Evolutionary conservation across 129 eudicot species (phyloP).

Genomic region (Helichrysum umbraculigerum): DNA sequence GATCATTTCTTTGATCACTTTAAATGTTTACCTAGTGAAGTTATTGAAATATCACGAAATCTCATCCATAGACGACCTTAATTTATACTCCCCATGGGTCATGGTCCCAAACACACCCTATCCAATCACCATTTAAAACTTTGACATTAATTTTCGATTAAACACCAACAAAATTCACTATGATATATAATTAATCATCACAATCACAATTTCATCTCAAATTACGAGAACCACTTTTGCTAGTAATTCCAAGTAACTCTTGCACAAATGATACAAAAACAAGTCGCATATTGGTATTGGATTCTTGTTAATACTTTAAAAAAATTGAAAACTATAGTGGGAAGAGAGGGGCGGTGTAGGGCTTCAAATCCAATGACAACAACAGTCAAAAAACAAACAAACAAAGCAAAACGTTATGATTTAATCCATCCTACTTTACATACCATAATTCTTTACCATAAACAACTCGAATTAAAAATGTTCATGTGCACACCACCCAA

Average conservation of each 20-base stretch:
- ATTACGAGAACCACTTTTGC: neutral
- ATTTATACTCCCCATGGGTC: no score
- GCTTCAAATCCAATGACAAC: constrained; percentile 30
- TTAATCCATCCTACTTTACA: constrained; percentile 17
- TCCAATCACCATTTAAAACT: no score
- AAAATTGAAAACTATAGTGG: no score
- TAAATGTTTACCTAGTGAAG: no score
- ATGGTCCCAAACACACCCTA: no score
- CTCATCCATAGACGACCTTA: no score
- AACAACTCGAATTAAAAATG: constrained; percentile 17
- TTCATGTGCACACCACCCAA: constrained; percentile 54
- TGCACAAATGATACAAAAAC: neutral
- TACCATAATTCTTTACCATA: constrained; percentile 11
- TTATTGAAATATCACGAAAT: no score
- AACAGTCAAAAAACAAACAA: constrained; percentile 29
- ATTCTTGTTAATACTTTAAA: no score
- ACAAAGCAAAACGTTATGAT: constrained; percentile 16
- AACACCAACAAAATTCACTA: no score
- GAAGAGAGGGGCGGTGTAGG: constrained; percentile 26
- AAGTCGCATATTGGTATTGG: neutral
- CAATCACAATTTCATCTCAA: neutral
- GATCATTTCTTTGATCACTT: no score
- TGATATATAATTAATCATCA: no score
- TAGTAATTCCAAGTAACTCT: neutral
- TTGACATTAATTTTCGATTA: no score